These are phyloP conservation scores for grape (Vitis vinifera) DNA, from an alignment of 164 flowering plant genomes.

Conservation along the genomic window ASM3070453v1 NC_081811.1:3739001-3739500, in stretches of 20 bases:
- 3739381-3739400: too few species aligned
- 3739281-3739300: not conserved
- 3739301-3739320: not conserved
- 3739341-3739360: too few species aligned
- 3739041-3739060: not conserved
- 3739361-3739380: too few species aligned
- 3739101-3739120: not conserved
- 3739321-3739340: too few species aligned
- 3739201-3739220: not conserved
- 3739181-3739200: not conserved
- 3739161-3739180: too few species aligned
- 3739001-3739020: slow-evolving; percentile 9
- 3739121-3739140: not conserved
- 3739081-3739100: not conserved
- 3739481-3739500: too few species aligned
- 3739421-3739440: too few species aligned
- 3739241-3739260: slow-evolving; percentile 1
- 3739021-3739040: not conserved
- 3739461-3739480: too few species aligned
- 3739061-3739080: not conserved
- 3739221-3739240: not conserved
- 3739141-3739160: too few species aligned
- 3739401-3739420: too few species aligned
- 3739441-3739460: too few species aligned
- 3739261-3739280: not conserved